Evolutionary conservation across 805 yeast species (phyloP), one percentile per base, ranked within the genome.

Genomic region (Pichia gijzeniarum): DNA sequence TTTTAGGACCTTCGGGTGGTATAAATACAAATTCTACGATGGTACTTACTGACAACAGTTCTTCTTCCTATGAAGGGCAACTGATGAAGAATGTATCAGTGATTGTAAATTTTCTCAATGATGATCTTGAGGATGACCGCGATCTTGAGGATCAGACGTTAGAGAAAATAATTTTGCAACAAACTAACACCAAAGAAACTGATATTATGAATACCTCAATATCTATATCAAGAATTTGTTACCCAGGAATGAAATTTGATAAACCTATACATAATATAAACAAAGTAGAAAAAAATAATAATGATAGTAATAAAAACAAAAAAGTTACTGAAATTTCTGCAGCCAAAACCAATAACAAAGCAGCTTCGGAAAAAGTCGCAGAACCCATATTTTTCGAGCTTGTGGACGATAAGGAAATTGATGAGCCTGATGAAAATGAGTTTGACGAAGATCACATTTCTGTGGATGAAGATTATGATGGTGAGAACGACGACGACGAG

Each of bases 1-100:
- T 85, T n/a, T 74, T 79, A 55, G 95, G 95, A 0, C 91, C 93
- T 0, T 82, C 90, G 0, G 88, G 93, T 19, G 95, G 95, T 13
- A 81, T 87, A 31, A 83, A 84, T 55, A 77, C 83, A 0, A 79
- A 77, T 0, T 72, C 77, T 1, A 68, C 74, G 1, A 59, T 58
- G 64, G 67, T 64, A 32, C 40, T 61, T 6, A 64, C 69, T 0
- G 48, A 47, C 25, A 46, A 51, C 25, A 47, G 33, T 42, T 10
- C 14, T 19, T 16, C 44, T 9, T 5, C 14, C 17, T 55, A 52
- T 37, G 62, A 61, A 1, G 59, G 55, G 35, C 50, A 55, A 16
- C 52, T 64, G 20, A 63, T 67, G 61, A 73, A 76, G 38, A 77
- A 76, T 53, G 77, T 84, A 20, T 71, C 82, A 1, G 63, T 76